Evolutionary conservation across 257 asterid species (phyloP).

Genomic region (Plantago elongata): DNA sequence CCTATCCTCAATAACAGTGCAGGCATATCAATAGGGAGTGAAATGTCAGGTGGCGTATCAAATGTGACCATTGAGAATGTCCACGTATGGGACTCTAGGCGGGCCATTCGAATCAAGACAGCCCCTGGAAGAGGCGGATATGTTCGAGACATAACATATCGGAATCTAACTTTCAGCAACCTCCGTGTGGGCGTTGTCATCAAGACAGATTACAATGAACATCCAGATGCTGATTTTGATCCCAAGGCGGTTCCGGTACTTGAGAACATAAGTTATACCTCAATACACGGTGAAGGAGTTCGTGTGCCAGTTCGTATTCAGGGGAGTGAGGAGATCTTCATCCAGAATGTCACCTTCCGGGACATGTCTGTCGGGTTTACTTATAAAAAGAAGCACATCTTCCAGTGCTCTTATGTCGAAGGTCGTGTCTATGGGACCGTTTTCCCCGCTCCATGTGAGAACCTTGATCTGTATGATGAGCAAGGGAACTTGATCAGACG

Average conservation of each 20-base stretch:
- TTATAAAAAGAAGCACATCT: slow-evolving; percentile 74
- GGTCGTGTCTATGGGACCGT: slow-evolving; percentile 82
- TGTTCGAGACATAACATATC: slow-evolving; percentile 58
- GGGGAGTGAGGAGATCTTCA: slow-evolving; percentile 71
- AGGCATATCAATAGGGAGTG: slow-evolving; percentile 95
- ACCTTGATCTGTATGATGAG: slow-evolving; percentile 81
- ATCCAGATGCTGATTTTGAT: slow-evolving; percentile 67
- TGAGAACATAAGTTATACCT: slow-evolving; percentile 64
- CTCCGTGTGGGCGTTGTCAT: slow-evolving; percentile 84
- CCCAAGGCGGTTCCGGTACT: slow-evolving; percentile 73
- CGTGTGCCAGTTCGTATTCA: slow-evolving; percentile 88
- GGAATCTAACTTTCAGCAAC: slow-evolving; percentile 66
- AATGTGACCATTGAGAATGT: slow-evolving; percentile 75
- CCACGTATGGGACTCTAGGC: slow-evolving; percentile 77
- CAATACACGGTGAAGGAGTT: slow-evolving; percentile 85
- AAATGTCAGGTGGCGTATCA: slow-evolving; percentile 97
- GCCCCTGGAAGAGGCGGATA: slow-evolving; percentile 95
- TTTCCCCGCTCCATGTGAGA: slow-evolving; percentile 85
- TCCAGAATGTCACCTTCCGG: slow-evolving; percentile 51
- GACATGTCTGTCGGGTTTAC: slow-evolving; percentile 82
- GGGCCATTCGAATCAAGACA: slow-evolving; percentile 96
- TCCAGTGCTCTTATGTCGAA: slow-evolving; percentile 78
- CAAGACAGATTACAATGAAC: slow-evolving; percentile 95
- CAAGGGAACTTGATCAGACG: slow-evolving; percentile 51
- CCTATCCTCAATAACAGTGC: slow-evolving; percentile 49